A percentile compares a stretch with the other conserved stretches of the same genome.
Conservation (phyloP, 2,329 filamentous ascomycete species). For the Talaromyces sp. region DNA sequence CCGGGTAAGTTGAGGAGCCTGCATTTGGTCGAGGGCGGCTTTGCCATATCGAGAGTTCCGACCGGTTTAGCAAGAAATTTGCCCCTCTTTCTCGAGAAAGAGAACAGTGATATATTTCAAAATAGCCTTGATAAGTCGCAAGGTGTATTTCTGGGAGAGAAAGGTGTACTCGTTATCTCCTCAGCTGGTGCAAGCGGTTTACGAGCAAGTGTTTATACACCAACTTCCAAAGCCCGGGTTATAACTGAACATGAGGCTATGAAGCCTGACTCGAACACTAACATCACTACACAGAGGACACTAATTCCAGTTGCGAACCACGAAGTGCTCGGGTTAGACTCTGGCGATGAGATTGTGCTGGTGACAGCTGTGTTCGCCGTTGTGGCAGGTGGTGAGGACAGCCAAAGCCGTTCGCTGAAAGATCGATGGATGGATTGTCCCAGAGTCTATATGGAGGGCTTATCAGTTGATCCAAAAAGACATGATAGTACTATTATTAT, state of each 20-base stretch:
- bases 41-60: constrained; percentile 53
- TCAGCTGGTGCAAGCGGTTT: neutral
- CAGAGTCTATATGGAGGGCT: neutral
- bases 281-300: neutral
- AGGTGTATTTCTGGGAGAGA: neutral
- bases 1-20: constrained; percentile 65
- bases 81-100: neutral
- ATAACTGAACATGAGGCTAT: neutral
- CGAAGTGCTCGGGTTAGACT: neutral
- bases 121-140: neutral
- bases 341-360: neutral
- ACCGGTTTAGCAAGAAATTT: constrained; percentile 18
- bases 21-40: constrained; percentile 63
- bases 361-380: neutral
- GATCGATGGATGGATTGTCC: neutral
- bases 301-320: neutral
- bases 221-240: neutral
- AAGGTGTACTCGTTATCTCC: neutral
- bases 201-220: neutral
- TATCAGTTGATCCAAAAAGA: neutral
- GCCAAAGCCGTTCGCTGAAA: neutral
- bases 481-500: neutral
- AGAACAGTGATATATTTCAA: neutral
- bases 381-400: neutral
- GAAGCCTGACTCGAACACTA: neutral